Evolutionary conservation across 306 rosid species (phyloP).

Genomic region (Prosopis cineraria): DNA sequence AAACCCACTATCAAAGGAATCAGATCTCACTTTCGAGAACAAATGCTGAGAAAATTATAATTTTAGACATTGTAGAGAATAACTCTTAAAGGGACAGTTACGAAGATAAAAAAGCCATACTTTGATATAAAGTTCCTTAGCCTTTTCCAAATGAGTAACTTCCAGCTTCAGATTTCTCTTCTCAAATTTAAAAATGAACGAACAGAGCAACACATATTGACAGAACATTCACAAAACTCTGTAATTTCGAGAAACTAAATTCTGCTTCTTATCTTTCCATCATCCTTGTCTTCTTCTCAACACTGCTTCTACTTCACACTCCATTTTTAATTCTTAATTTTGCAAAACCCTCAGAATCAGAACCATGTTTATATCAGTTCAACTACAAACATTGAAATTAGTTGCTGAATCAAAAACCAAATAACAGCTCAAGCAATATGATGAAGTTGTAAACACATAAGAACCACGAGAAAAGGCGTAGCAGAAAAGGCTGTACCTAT

Average conservation of each 20-base stretch:
- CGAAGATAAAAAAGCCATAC: slow-evolving; percentile 42
- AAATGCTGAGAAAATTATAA: slow-evolving; percentile 29
- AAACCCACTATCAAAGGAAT: slow-evolving; percentile 17
- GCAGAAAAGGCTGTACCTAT: no score
- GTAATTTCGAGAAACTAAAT: slow-evolving; percentile 29
- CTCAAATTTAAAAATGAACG: slow-evolving; percentile 4
- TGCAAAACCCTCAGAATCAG: background rate
- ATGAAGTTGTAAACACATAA: no score
- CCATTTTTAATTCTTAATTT: background rate
- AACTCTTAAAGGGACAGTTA: slow-evolving; percentile 23
- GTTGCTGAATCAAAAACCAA: no score
- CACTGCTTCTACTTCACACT: slow-evolving; percentile 41
- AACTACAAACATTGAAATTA: background rate
- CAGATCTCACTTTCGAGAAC: slow-evolving; percentile 17
- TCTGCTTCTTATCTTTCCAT: slow-evolving; percentile 34
- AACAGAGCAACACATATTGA: slow-evolving; percentile 16
- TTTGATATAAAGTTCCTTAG: slow-evolving; percentile 90
- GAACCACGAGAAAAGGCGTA: no score
- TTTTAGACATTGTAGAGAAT: background rate
- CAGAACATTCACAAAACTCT: slow-evolving; percentile 18
- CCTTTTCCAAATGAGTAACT: slow-evolving; percentile 96
- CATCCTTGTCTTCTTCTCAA: slow-evolving; percentile 28
- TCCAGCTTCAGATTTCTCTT: slow-evolving; percentile 97
- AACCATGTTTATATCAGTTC: background rate
- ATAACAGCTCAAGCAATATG: no score